Percentiles rank a stretch among this genome's conserved stretches.
phyloP scores from a whole-genome alignment of 2,329 filamentous ascomycete species.

The Colletotrichum spaethianum region DNA sequence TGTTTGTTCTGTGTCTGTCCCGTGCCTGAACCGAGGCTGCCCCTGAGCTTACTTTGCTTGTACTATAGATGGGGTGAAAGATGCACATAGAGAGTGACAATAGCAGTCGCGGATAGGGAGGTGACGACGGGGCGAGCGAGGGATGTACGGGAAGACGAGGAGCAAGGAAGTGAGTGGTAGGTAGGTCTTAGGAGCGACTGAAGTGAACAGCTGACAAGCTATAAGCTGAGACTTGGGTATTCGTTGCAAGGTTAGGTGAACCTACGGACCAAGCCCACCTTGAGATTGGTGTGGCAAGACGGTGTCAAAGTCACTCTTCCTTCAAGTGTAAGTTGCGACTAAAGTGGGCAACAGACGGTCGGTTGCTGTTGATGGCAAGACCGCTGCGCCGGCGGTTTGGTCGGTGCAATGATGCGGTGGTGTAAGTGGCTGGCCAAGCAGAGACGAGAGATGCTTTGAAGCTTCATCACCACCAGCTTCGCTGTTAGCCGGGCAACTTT shows the following conservation, averaged over 20 bases:
- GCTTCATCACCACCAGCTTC: slow-evolving; percentile 12
- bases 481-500: not conserved
- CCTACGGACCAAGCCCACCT: slow-evolving; percentile 4
- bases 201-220: slow-evolving; percentile 39
- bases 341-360: not conserved
- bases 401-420: slow-evolving; percentile 27
- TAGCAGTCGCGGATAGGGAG: slow-evolving; percentile 26
- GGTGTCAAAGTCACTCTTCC: slow-evolving; percentile 24
- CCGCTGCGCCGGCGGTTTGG: slow-evolving; percentile 5
- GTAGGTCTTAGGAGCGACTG: slow-evolving; percentile 18
- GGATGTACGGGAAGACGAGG: slow-evolving; percentile 22
- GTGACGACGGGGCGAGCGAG: slow-evolving; percentile 19
- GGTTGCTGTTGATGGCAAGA: not conserved
- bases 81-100: slow-evolving; percentile 27
- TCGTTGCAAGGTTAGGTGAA: slow-evolving; percentile 25
- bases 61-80: slow-evolving; percentile 13
- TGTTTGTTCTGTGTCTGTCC: not conserved
- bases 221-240: slow-evolving; percentile 30
- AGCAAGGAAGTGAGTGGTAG: slow-evolving; percentile 29
- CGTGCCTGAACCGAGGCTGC: slow-evolving; percentile 3
- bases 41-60: slow-evolving; percentile 11
- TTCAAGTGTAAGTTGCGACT: slow-evolving; percentile 2
- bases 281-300: slow-evolving; percentile 9
- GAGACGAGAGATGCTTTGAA: slow-evolving; percentile 15
- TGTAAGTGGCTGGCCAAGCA: slow-evolving; percentile 38